Conservation (phyloP, 345 rosid genomes). For the Eucalyptus decipiens region DNA sequence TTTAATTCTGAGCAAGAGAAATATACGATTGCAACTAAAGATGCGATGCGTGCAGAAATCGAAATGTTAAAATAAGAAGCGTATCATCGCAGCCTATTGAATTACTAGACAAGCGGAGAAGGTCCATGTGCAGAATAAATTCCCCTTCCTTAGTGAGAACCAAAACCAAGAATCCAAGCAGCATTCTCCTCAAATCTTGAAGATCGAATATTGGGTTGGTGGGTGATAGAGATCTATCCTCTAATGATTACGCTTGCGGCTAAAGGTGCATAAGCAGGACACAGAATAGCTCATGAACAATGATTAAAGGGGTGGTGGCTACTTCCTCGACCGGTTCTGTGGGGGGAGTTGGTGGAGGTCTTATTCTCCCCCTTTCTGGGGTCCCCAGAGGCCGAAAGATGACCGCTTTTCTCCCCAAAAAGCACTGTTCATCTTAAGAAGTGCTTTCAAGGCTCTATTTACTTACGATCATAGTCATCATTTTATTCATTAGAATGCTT, state of each 20-base stretch:
- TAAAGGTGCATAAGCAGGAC: conserved; percentile 1
- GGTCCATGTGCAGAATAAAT: not conserved
- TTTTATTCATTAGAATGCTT: not conserved
- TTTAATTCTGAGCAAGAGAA: no score
- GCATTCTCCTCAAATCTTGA: not conserved
- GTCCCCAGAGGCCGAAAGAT: conserved; percentile 8
- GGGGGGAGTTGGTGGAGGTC: conserved; percentile 2
- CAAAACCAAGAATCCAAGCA: not conserved
- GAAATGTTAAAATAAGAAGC: no score
- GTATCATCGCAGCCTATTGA: no score
- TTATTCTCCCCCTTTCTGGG: not conserved
- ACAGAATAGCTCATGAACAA: not conserved
- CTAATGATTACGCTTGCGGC: conserved; percentile 1
- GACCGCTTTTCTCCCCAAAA: not conserved
- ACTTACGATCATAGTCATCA: not conserved
- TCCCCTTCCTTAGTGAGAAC: not conserved
- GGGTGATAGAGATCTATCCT: conserved; percentile 7
- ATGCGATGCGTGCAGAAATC: no score
- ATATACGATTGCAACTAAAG: no score
- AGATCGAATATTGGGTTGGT: not conserved
- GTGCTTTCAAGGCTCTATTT: not conserved
- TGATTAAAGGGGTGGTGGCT: conserved; percentile 16
- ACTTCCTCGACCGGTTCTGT: not conserved
- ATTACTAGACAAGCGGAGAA: no score
- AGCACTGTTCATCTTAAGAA: not conserved